Evolutionary conservation across 176 grass and related monocot species (phyloP).

Genomic region (Eragrostis curvula): DNA sequence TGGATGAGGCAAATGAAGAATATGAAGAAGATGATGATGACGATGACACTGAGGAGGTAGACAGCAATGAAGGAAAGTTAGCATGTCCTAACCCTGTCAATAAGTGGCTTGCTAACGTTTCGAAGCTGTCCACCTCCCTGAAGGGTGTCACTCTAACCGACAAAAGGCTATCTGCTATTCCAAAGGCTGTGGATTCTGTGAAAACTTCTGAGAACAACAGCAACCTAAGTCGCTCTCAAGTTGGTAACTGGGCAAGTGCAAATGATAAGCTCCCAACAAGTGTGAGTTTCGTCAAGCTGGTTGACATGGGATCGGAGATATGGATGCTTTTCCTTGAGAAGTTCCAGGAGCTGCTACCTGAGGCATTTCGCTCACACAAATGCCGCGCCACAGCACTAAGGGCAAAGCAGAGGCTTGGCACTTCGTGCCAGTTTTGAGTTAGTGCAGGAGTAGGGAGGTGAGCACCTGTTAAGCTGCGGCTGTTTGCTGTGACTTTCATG

Average conservation of each 20-base stretch:
- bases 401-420: conserved; percentile 74
- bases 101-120: conserved; percentile 59
- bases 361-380: conserved; percentile 53
- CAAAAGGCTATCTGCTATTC: conserved; percentile 55
- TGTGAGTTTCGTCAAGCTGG: conserved; percentile 68
- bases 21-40: conserved; percentile 64
- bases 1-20: conserved; percentile 65
- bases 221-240: conserved; percentile 32
- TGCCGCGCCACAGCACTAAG: conserved; percentile 46
- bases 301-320: conserved; percentile 64
- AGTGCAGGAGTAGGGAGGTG: conserved; percentile 37
- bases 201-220: conserved; percentile 40
- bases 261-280: conserved; percentile 66
- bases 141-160: conserved; percentile 57
- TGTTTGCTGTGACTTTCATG: conserved; percentile 45
- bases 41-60: conserved; percentile 56
- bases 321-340: conserved; percentile 86
- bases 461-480: conserved; percentile 40
- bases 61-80: conserved; percentile 54
- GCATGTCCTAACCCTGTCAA: conserved; percentile 39
- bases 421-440: conserved; percentile 96
- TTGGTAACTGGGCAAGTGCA: conserved; percentile 69
- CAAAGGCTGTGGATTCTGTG: conserved; percentile 16
- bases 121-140: conserved; percentile 73
- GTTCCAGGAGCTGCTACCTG: conserved; percentile 73